A percentile compares a stretch with the other conserved stretches of the same genome.
phyloP scores from a whole-genome alignment of 148 eudicot genomes.

The Nepenthes gracilis region DNA sequence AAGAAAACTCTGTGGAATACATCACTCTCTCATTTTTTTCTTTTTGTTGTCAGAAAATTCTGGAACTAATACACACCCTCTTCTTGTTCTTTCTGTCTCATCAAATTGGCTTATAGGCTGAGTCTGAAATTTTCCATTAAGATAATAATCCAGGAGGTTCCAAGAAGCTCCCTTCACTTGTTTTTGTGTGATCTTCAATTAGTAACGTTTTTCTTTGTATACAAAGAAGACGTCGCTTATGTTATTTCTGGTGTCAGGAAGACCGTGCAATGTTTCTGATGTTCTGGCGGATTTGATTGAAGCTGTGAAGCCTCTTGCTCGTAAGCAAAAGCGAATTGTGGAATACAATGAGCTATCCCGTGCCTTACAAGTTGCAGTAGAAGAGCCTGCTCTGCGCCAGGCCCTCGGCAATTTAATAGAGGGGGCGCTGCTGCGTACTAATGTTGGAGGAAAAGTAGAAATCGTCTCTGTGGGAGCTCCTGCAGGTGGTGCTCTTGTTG shows the following conservation, averaged over 20 bases:
- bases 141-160: too few relatives aligned
- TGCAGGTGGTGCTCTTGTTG: constrained; percentile 85
- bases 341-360: constrained; percentile 41
- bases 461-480: constrained; percentile 76
- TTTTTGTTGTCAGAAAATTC: too few relatives aligned
- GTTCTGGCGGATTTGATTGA: constrained; percentile 70
- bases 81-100: not conserved
- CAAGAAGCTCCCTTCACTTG: too few relatives aligned
- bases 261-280: constrained; percentile 84
- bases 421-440: constrained; percentile 80
- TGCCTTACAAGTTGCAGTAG: constrained; percentile 53
- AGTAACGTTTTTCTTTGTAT: not conserved
- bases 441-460: constrained; percentile 70
- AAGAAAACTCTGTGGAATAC: too few relatives aligned
- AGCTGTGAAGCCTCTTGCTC: constrained; percentile 80
- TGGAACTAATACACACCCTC: too few relatives aligned
- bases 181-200: too few relatives aligned
- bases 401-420: constrained; percentile 91
- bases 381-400: constrained; percentile 87
- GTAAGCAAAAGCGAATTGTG: constrained; percentile 53
- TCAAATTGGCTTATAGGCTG: not conserved
- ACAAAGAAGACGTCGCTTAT: constrained; percentile 14
- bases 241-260: constrained; percentile 38
- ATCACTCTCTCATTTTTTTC: too few relatives aligned
- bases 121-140: too few relatives aligned